Evolutionary conservation across 257 asterid genomes (phyloP), one percentile per base, ranked within the genome.

Genomic region (Primulina huaijiensis): DNA sequence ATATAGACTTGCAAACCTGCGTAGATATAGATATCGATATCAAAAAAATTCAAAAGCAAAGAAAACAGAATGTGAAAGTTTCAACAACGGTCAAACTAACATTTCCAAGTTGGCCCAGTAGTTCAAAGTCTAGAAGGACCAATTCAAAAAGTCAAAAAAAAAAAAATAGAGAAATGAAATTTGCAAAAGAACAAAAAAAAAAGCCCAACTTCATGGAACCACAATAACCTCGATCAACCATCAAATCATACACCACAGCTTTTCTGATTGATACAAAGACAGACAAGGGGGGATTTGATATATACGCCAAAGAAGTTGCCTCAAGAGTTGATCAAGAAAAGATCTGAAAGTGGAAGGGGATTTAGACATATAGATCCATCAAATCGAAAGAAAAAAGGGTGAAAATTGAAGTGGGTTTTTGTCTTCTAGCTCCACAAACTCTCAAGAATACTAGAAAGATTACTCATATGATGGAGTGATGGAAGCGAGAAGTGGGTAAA

Each of bases 291-390:
- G 53, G n/a, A 43, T 43, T 4, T 43, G 53, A 43, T 12, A 3
- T 31, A 67, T 3, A 33, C 43, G 38, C 34, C 20, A 76, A 81
- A 74, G 46, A 65, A 37, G 73, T 70, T 37, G 82, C 85, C 82
- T 80, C 77, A 64, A 7, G 68, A 67, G 53, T 5, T 21, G 72
- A 65, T 65, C 27, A 25, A 52, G 62, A 53, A 65, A 77, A 70
- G 78, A 82, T 82, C 89, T 77, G 80, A 62, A 70, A 62, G 77
- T n/a, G 70, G 67, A 65, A 17, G 61, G 74, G 68, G 65, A 21
- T 56, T 64, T 72, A 76, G 87, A 82, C 77, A 78, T 74, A 70
- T 56, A 79, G 78, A 81, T 77, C 81, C 66, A 72, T 75, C 75
- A 82, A 79, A 73, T 77, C 81, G 40, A 70, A 70, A 16, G 1